A percentile compares a stretch with the other conserved stretches of the same genome.
Conservation (phyloP, 129 eudicot species). For the Chrysanthemum lavandulifolium region DNA sequence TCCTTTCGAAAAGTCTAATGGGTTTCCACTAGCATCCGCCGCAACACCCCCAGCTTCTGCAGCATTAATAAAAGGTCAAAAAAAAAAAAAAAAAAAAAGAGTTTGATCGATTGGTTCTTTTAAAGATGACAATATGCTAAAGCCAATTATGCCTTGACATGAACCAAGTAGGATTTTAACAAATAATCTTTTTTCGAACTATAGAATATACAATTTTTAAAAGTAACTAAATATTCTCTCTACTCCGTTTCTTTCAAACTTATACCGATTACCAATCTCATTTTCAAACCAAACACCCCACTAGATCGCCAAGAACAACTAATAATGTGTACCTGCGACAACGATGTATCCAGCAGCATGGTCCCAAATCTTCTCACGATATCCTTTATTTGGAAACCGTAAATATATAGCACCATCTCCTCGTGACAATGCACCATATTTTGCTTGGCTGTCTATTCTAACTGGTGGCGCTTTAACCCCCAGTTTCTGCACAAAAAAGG, state of each 20-base stretch:
- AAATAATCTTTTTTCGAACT: no score
- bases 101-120: neutral
- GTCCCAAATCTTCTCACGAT: constrained; percentile 97
- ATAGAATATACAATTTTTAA: no score
- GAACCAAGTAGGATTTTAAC: no score
- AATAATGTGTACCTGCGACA: constrained; percentile 60
- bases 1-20: constrained; percentile 92
- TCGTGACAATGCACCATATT: constrained; percentile 89
- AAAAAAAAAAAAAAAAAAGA: neutral
- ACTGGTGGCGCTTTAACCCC: constrained; percentile 96
- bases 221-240: no score
- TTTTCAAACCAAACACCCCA: neutral
- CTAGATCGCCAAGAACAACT: neutral
- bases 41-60: constrained; percentile 98
- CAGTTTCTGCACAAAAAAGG: constrained; percentile 52
- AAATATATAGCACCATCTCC: constrained; percentile 96
- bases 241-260: no score
- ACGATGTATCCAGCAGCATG: constrained; percentile 97
- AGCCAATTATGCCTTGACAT: no score
- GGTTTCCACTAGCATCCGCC: constrained; percentile 82
- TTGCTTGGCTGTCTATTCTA: constrained; percentile 98
- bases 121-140: no score
- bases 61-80: neutral
- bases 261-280: no score
- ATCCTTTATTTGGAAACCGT: constrained; percentile 91